Conservation (phyloP, 352 stramenopile species). For the Aphanomyces cochlioides region DNA sequence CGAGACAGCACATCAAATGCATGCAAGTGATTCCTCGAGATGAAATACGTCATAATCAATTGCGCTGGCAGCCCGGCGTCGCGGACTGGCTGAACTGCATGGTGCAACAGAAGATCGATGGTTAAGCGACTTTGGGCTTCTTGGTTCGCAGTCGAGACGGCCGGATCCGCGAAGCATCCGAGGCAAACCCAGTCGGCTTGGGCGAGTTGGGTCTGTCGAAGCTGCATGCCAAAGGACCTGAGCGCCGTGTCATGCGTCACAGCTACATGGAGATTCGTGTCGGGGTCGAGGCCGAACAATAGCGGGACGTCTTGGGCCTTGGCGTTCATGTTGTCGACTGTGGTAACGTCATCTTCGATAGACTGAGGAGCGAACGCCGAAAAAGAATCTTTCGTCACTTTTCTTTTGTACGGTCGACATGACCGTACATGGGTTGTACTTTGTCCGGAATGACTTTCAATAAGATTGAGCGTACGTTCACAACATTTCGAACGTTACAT, state of each 20-base stretch:
- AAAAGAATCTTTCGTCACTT: too few species aligned
- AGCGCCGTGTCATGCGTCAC: conserved; percentile 6
- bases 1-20: conserved; percentile 14
- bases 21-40: conserved; percentile 10
- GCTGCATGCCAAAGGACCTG: neutral
- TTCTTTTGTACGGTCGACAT: too few species aligned
- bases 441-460: too few species aligned
- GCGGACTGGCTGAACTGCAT: neutral
- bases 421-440: too few species aligned
- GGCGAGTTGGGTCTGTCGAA: neutral
- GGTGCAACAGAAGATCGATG: conserved; percentile 19
- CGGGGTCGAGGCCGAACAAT: conserved; percentile 8
- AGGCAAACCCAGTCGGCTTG: conserved; percentile 2
- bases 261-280: conserved; percentile 18
- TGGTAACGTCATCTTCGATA: too few species aligned
- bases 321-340: too few species aligned
- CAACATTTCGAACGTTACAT: too few species aligned
- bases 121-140: conserved; percentile 7
- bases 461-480: too few species aligned
- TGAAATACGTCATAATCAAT: conserved; percentile 25
- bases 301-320: neutral
- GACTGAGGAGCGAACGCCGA: too few species aligned
- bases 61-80: conserved; percentile 13
- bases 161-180: conserved; percentile 4
- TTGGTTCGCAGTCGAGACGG: neutral